A percentile compares a stretch with the other conserved stretches of the same genome.
phyloP scores from a whole-genome alignment of 257 asterid species.

The Verbascum thapsus region DNA sequence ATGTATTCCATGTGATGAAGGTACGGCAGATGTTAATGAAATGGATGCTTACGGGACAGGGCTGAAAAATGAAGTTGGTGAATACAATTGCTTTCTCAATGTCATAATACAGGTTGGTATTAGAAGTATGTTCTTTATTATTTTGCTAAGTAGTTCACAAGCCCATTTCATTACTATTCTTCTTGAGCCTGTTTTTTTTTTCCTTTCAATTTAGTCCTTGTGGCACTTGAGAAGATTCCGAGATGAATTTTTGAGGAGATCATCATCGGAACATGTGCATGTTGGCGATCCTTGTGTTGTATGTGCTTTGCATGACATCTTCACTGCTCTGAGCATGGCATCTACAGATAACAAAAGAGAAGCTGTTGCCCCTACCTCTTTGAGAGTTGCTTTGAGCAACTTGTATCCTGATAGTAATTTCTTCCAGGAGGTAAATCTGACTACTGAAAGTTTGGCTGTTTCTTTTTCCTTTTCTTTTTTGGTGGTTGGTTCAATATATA shows the following conservation, averaged over 20 bases:
- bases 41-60: constrained; percentile 79
- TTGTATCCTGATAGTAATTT: constrained; percentile 87
- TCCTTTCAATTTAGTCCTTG: constrained; percentile 57
- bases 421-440: constrained; percentile 79
- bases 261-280: constrained; percentile 72
- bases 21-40: constrained; percentile 29
- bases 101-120: constrained; percentile 93
- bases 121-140: constrained; percentile 17
- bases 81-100: constrained; percentile 95
- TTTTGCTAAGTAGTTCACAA: constrained; percentile 13
- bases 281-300: constrained; percentile 94
- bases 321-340: constrained; percentile 65
- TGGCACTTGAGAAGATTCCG: constrained; percentile 89
- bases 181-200: constrained; percentile 28
- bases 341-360: constrained; percentile 57
- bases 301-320: constrained; percentile 82
- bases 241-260: constrained; percentile 75
- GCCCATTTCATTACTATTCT: constrained; percentile 27
- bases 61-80: constrained; percentile 90
- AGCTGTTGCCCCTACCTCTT: constrained; percentile 85
- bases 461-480: neutral
- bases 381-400: constrained; percentile 89
- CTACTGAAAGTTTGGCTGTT: constrained; percentile 17
- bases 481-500: no score
- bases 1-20: constrained; percentile 34